Base-by-base conservation (phyloP, 2,329 filamentous ascomycete genomes). In the Fusarium oxysporum region DNA sequence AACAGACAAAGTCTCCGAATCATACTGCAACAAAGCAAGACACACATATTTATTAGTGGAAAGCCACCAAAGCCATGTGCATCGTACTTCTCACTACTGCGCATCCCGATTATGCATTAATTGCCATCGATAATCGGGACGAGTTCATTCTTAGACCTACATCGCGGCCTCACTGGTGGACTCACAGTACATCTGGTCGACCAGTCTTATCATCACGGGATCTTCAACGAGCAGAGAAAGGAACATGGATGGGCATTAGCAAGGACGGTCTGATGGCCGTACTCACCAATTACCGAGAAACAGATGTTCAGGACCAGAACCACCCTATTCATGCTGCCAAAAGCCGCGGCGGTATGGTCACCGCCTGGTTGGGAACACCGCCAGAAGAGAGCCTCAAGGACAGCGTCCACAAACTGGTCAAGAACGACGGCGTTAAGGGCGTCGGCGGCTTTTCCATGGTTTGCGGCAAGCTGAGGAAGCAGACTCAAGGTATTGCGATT, bases 101-200 rank as follows among this genome's bases (percentile, higher is more conserved):
- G 50, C 93, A 95, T 79, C 93, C 93, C 14, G 85, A 88, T 73
- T 95, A 95, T 82, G 87, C 92, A 32, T 86, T 95, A 68, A 92
- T 96, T 76, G 83, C 93, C 68, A 85, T 95, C 79, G 90, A 95
- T 83, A 96, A 96, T 81, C 89, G 93, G 76, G 93, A 96, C 84
- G 92, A 92, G 80, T 92, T 88, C 82, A 89, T 92, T 71, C 85
- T 91, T 19, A 86, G 90, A 33, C 90, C 90, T 8, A 92, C 90
- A 4, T 90, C 87, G 58, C 84, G 88, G 65, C 90, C 90, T 11
- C 86, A 91, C 79, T 92, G 90, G 90, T 92, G 90, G 89, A 85
- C 80, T 47, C 85, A 85, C 67, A 79, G 80, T 25, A 77, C 79
- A 43, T 82, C 84, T 37, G 83, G 84, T 19, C 69, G 80, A 45